Percentiles rank a stretch among this genome's conserved stretches.
These are phyloP conservation scores for Bipolaris gigantea DNA, from an alignment of 2,329 filamentous ascomycete genomes.

Conservation along the genomic window DNA sequence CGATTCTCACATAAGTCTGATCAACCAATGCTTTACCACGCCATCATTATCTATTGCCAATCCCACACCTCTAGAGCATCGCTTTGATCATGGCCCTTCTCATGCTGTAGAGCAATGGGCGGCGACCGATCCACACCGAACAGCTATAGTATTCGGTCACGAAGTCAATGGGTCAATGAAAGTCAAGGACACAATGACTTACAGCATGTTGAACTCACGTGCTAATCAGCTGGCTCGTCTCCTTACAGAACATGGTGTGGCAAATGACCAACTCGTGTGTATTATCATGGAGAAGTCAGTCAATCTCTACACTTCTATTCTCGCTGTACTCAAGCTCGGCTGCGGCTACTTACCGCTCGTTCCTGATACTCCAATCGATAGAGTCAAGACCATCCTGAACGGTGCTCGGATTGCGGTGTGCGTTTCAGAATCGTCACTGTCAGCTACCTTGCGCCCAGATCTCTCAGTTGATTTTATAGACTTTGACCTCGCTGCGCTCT, in stretches of 20 bases:
- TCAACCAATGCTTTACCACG: conserved; percentile 25
- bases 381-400: conserved; percentile 63
- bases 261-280: conserved; percentile 63
- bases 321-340: conserved; percentile 74
- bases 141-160: conserved; percentile 66
- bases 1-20: conserved; percentile 37
- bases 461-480: conserved; percentile 27
- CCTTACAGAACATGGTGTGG: conserved; percentile 54
- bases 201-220: conserved; percentile 62
- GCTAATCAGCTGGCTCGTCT: conserved; percentile 66
- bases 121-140: conserved; percentile 51
- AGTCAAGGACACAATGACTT: conserved; percentile 58
- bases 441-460: conserved; percentile 8
- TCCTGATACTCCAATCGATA: conserved; percentile 66
- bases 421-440: conserved; percentile 43
- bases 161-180: conserved; percentile 45
- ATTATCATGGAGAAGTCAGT: conserved; percentile 78
- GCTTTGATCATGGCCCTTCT: conserved; percentile 34
- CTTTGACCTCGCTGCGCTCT: conserved; percentile 35
- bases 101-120: conserved; percentile 59
- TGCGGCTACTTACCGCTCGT: conserved; percentile 80
- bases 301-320: conserved; percentile 70
- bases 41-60: conserved; percentile 48
- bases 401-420: conserved; percentile 60
- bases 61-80: conserved; percentile 31